Evolutionary conservation across 768 basidiomycete genomes (phyloP).

Genomic region (Phylloporus sp.): DNA sequence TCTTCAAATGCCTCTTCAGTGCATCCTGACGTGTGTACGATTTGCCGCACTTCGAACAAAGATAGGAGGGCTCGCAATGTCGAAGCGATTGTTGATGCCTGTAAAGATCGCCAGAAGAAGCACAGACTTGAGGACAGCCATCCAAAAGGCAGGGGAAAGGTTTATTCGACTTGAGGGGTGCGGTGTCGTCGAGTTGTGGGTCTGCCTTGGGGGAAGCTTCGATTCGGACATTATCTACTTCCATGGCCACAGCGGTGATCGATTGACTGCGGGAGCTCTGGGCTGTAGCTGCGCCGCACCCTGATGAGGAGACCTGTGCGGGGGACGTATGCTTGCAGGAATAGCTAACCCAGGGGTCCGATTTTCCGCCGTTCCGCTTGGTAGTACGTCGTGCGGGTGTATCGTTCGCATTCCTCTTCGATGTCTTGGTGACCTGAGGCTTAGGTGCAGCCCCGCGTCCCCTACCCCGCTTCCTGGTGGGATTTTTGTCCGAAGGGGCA

Average conservation of each 20-base stretch:
- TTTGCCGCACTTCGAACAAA: constrained; percentile 25
- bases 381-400: constrained; percentile 2
- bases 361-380: neutral
- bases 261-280: constrained; percentile 4
- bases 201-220: constrained; percentile 3
- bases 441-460: constrained; percentile 1
- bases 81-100: constrained; percentile 30
- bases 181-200: neutral
- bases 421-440: constrained; percentile 8
- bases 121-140: constrained; percentile 27
- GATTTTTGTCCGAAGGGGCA: constrained; percentile 5
- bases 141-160: constrained; percentile 21
- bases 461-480: constrained; percentile 16
- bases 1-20: constrained; percentile 32
- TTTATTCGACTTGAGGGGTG: constrained; percentile 10
- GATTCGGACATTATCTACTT: constrained; percentile 14
- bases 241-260: constrained; percentile 4
- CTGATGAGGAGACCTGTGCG: neutral
- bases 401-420: constrained; percentile 11
- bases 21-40: constrained; percentile 30
- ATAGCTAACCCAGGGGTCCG: neutral
- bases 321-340: neutral
- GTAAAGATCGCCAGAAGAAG: constrained; percentile 26
- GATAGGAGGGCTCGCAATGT: constrained; percentile 20
- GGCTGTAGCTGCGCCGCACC: neutral